Conservation (phyloP, 768 basidiomycete species). For the Termitomyces sp. region DNA sequence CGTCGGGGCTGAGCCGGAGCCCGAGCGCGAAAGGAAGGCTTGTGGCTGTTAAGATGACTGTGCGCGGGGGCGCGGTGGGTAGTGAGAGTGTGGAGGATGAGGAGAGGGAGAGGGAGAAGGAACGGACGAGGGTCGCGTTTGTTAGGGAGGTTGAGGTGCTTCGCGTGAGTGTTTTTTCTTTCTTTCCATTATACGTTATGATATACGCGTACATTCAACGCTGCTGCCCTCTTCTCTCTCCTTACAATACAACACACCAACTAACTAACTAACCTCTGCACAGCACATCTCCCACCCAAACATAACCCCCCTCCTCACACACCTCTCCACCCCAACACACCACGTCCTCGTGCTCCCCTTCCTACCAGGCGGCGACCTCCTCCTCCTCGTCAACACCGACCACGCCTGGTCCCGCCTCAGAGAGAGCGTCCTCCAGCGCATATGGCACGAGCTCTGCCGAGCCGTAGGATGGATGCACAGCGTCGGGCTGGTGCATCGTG, state of each 20-base stretch:
- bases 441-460: slow-evolving; percentile 74
- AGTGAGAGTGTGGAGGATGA: slow-evolving; percentile 25
- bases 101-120: slow-evolving; percentile 50
- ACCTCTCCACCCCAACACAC: slow-evolving; percentile 68
- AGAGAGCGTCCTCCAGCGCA: slow-evolving; percentile 54
- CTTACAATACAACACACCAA: no score
- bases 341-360: slow-evolving; percentile 81
- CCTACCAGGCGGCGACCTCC: slow-evolving; percentile 77
- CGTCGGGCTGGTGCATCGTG: slow-evolving; percentile 83
- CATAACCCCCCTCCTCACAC: slow-evolving; percentile 69
- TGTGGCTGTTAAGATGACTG: slow-evolving; percentile 50
- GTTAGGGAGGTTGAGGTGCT: slow-evolving; percentile 83
- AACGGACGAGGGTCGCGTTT: slow-evolving; percentile 75
- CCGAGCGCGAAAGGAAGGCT: slow-evolving; percentile 18
- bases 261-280: neutral
- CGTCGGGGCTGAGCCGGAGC: no score
- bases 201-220: no score
- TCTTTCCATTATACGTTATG: no score
- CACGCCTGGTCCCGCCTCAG: slow-evolving; percentile 39
- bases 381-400: slow-evolving; percentile 68
- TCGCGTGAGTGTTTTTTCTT: no score
- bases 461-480: slow-evolving; percentile 89
- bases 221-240: no score
- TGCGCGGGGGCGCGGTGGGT: slow-evolving; percentile 25
- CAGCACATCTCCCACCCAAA: slow-evolving; percentile 81